Evolutionary conservation across 2,329 filamentous ascomycete genomes (phyloP).

Genomic region (Ophiostoma ips): DNA sequence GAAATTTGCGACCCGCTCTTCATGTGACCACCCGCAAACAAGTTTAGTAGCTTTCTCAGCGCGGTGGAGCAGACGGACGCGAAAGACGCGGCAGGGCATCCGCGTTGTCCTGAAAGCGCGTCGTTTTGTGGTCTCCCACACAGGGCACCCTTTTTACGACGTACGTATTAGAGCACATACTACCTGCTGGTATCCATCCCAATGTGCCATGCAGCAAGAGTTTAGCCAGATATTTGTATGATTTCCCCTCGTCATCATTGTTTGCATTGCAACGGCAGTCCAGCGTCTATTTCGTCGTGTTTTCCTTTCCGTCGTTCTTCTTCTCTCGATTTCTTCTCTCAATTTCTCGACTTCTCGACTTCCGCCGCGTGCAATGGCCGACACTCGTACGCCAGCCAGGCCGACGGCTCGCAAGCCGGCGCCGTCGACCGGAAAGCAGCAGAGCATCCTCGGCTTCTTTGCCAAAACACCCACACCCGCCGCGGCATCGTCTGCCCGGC

Average conservation of each 20-base stretch:
- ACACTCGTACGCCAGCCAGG: conserved; percentile 24
- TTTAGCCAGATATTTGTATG: too few species aligned
- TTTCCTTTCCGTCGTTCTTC: too few species aligned
- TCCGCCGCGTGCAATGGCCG: conserved; percentile 15
- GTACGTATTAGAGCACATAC: not conserved
- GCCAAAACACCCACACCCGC: conserved; percentile 33
- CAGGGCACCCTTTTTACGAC: not conserved
- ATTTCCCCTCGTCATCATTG: not conserved
- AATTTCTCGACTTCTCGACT: too few species aligned
- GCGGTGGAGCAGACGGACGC: conserved; percentile 2
- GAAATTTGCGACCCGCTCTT: not conserved
- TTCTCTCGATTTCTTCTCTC: too few species aligned
- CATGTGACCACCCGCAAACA: conserved; percentile 5
- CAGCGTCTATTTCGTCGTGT: too few species aligned
- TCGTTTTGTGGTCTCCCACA: conserved; percentile 4
- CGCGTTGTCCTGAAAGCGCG: conserved; percentile 6
- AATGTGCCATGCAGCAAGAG: too few species aligned
- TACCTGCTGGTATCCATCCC: not conserved
- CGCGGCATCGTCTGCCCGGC: conserved; percentile 16
- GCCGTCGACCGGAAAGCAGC: conserved; percentile 40
- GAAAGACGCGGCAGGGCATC: conserved; percentile 9
- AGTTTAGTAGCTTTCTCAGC: not conserved
- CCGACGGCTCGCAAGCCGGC: conserved; percentile 27
- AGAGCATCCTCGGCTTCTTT: conserved; percentile 72
- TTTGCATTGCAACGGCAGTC: not conserved